Evolutionary conservation across 2,329 filamentous ascomycete species (phyloP).

Genomic region (Alternaria infectoria): DNA sequence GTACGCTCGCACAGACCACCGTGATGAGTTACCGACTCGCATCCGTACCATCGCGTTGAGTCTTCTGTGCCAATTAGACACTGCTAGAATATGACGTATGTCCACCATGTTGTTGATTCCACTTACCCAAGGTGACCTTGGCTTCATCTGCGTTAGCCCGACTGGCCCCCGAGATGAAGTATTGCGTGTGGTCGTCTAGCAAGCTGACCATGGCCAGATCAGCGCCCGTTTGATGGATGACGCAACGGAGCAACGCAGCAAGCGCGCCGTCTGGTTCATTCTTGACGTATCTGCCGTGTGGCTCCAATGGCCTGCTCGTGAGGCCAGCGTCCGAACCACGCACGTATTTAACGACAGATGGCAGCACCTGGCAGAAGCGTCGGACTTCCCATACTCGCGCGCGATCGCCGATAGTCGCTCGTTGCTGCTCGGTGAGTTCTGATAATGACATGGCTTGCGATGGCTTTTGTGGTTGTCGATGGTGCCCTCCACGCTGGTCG

Average conservation of each 20-base stretch:
- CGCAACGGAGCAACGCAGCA: constrained; percentile 8
- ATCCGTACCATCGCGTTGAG: constrained; percentile 12
- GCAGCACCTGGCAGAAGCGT: constrained; percentile 11
- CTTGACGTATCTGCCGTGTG: background rate
- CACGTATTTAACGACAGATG: constrained; percentile 7
- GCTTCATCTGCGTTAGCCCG: constrained; percentile 1
- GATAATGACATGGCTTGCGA: constrained; percentile 5
- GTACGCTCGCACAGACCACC: constrained; percentile 13
- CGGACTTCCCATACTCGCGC: constrained; percentile 12
- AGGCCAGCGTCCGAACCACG: background rate
- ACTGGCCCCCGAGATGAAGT: constrained; percentile 12
- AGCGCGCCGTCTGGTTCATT: constrained; percentile 8
- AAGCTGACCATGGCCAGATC: constrained; percentile 12
- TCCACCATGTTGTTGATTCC: background rate
- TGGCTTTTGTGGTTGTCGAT: background rate
- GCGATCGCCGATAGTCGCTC: constrained; percentile 7
- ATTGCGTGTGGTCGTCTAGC: constrained; percentile 11
- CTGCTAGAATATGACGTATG: background rate
- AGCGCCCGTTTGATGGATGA: constrained; percentile 6
- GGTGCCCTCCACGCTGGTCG: background rate
- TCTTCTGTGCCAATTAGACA: constrained; percentile 1
- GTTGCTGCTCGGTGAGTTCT: constrained; percentile 9
- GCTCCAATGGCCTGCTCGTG: background rate
- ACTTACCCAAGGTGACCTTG: constrained; percentile 11
- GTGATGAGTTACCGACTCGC: constrained; percentile 11